These are phyloP conservation scores for Picea engelmannii DNA, from an alignment of 83 land plant genomes.

Conservation along the genomic window DNA sequence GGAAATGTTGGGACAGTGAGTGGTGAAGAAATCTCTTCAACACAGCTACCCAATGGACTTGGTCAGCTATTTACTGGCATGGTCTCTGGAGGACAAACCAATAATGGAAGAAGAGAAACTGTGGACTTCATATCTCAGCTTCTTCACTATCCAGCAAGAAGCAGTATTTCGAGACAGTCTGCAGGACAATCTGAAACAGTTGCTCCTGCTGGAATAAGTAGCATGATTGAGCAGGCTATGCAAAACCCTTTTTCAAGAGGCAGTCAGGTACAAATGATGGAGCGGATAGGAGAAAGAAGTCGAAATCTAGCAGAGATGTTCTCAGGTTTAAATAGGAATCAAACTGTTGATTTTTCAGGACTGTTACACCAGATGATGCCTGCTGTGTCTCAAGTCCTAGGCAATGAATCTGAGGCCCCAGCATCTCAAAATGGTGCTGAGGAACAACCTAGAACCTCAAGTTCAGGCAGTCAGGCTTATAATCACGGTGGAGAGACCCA, in stretches of 20 bases:
- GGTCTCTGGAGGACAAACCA: conserved; percentile 7
- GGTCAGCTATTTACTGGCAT: conserved; percentile 1
- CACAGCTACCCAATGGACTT: neutral
- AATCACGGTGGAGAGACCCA: neutral
- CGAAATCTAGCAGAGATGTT: conserved; percentile 4
- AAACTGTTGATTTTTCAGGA: neutral
- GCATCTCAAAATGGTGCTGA: neutral
- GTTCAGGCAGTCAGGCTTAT: conserved; percentile 4
- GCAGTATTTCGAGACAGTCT: neutral
- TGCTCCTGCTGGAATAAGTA: neutral
- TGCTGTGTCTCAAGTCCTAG: neutral
- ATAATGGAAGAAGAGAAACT: neutral
- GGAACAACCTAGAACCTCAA: conserved; percentile 14
- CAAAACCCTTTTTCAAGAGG: conserved; percentile 2
- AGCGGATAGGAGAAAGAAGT: conserved; percentile 13
- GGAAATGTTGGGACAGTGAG: neutral
- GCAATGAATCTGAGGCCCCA: conserved; percentile 5
- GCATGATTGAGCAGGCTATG: conserved; percentile 5
- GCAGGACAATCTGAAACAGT: neutral
- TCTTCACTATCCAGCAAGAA: neutral
- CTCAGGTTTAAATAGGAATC: neutral
- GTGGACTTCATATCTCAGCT: conserved; percentile 1
- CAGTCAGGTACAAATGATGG: conserved; percentile 6
- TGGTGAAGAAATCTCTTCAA: conserved; percentile 4
- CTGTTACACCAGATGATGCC: conserved; percentile 9